Percentiles rank a stretch among this genome's conserved stretches.
Evolutionary conservation across 106 monocot genomes (phyloP).

Genomic region (Gastrodia elata): DNA sequence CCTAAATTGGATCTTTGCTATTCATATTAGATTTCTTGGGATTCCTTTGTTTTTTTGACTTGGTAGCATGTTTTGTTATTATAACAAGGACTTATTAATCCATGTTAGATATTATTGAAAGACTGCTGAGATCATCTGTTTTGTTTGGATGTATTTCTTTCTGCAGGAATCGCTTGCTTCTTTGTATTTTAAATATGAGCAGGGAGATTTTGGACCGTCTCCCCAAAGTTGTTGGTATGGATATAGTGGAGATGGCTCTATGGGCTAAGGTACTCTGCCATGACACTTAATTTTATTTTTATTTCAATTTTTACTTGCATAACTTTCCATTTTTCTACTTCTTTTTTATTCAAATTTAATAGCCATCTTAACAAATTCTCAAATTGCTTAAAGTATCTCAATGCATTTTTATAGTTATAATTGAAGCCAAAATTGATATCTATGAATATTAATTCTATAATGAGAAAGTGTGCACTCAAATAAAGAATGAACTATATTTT

Average conservation of each 20-base stretch:
- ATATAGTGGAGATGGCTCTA: constrained; percentile 98
- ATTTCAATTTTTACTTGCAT: neutral
- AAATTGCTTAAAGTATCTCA: neutral
- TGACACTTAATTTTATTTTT: neutral
- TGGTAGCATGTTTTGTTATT: neutral
- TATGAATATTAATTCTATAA: no score
- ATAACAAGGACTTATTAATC: neutral
- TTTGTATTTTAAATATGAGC: constrained; percentile 78
- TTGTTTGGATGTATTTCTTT: constrained; percentile 5
- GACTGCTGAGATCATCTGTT: neutral
- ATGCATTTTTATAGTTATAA: neutral
- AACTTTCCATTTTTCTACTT: neutral
- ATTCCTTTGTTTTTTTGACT: neutral
- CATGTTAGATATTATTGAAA: neutral
- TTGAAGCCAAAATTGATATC: neutral
- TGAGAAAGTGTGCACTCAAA: no score
- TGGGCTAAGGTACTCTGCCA: constrained; percentile 80
- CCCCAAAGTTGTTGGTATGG: constrained; percentile 90
- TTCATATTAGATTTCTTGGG: neutral
- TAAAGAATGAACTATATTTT: no score
- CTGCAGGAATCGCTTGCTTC: constrained; percentile 72
- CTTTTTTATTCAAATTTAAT: neutral
- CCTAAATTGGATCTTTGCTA: neutral
- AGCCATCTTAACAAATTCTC: neutral
- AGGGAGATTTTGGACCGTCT: constrained; percentile 71